These are phyloP conservation scores for Geotrichum citri-aurantii DNA, from an alignment of 1,139 yeast genomes.

Conservation along the genomic window DNA sequence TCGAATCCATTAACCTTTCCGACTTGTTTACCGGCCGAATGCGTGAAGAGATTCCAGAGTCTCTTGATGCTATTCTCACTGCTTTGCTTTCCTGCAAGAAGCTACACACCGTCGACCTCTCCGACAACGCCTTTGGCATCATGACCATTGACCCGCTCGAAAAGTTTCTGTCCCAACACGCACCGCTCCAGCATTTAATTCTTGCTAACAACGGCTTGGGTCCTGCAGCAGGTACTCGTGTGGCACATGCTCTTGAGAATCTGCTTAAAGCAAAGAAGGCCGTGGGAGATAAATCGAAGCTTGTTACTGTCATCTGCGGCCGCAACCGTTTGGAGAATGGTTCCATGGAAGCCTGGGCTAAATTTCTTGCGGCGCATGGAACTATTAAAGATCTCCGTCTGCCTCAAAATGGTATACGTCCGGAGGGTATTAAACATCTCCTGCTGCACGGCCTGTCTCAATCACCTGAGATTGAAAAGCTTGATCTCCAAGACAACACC, in stretches of 20 bases:
- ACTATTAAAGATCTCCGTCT: conserved; percentile 68
- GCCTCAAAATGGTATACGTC: conserved; percentile 95
- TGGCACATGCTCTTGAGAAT: conserved; percentile 75
- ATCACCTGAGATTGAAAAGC: conserved; percentile 54
- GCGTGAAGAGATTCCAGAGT: conserved; percentile 88
- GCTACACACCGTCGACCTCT: conserved; percentile 68
- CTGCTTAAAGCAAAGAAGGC: conserved; percentile 60
- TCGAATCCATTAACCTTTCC: conserved; percentile 70
- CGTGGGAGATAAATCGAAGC: conserved; percentile 37
- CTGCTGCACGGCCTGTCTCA: conserved; percentile 63
- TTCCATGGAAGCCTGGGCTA: conserved; percentile 55
- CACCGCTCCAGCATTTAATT: conserved; percentile 75
- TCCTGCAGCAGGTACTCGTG: conserved; percentile 92
- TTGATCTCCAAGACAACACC: conserved; percentile 94
- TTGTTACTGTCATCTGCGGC: conserved; percentile 87
- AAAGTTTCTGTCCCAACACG: conserved; percentile 65
- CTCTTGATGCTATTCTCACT: conserved; percentile 66
- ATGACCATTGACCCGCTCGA: conserved; percentile 91
- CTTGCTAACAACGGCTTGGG: conserved; percentile 96
- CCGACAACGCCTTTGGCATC: conserved; percentile 95
- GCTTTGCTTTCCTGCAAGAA: conserved; percentile 64
- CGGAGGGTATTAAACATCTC: conserved; percentile 76
- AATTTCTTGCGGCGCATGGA: conserved; percentile 72
- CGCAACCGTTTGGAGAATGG: conserved; percentile 96
- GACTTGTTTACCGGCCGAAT: conserved; percentile 93